Conservation (phyloP, 2,329 filamentous ascomycete genomes). For the Clonostachys chloroleuca region DNA sequence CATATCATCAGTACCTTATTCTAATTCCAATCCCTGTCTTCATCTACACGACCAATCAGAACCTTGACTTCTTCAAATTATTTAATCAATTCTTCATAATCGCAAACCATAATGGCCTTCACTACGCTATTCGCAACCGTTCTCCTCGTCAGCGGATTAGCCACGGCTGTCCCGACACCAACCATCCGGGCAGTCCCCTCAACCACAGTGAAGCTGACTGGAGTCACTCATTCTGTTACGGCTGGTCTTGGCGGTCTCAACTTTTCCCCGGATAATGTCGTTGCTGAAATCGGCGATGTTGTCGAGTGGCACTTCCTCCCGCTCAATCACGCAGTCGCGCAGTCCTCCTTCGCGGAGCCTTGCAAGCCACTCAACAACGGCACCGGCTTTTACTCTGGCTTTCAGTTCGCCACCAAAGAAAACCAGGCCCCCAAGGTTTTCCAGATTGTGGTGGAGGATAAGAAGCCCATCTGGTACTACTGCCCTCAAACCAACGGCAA, state of each 20-base stretch:
- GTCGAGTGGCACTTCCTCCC: slow-evolving; percentile 53
- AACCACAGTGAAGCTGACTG: slow-evolving; percentile 25
- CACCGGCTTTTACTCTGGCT: slow-evolving; percentile 39
- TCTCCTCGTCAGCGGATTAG: slow-evolving; percentile 38
- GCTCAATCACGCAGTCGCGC: slow-evolving; percentile 41
- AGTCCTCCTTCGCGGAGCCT: slow-evolving; percentile 34
- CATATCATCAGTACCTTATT: background rate
- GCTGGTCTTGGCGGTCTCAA: slow-evolving; percentile 36
- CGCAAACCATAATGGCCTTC: slow-evolving; percentile 34
- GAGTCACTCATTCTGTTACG: slow-evolving; percentile 39
- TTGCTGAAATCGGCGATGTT: slow-evolving; percentile 41
- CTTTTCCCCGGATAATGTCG: slow-evolving; percentile 46
- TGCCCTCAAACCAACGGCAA: slow-evolving; percentile 30
- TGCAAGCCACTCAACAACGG: slow-evolving; percentile 31
- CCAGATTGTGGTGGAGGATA: slow-evolving; percentile 33
- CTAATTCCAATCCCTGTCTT: background rate
- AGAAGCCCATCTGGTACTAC: slow-evolving; percentile 37
- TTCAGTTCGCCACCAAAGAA: slow-evolving; percentile 28
- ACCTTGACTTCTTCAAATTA: background rate
- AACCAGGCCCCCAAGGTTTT: slow-evolving; percentile 35
- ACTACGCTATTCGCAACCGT: slow-evolving; percentile 36
- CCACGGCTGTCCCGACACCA: slow-evolving; percentile 20
- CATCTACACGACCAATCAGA: background rate
- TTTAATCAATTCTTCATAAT: background rate
- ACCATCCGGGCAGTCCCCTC: slow-evolving; percentile 17